Percentiles rank a stretch among this genome's conserved stretches.
phyloP scores from a whole-genome alignment of 1,284 basidiomycete species.

The Malassezia cuniculi region DNA sequence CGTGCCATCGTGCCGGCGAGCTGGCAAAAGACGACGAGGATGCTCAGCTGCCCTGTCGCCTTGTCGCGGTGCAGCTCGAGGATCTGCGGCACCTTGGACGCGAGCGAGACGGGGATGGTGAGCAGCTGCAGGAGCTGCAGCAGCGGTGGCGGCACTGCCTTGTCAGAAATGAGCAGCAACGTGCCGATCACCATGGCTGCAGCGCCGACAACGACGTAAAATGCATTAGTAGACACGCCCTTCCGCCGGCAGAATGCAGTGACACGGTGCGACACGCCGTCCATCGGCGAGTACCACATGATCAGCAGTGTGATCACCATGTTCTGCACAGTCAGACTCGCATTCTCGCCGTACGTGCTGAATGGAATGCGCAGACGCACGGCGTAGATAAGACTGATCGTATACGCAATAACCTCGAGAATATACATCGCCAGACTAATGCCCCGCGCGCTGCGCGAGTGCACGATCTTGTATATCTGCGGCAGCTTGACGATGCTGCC shows the following conservation, averaged over 20 bases:
- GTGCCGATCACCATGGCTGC: constrained; percentile 78
- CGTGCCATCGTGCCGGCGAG: constrained; percentile 37
- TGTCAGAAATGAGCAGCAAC: constrained; percentile 26
- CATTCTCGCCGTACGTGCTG: constrained; percentile 66
- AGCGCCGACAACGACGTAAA: constrained; percentile 50
- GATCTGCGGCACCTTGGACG: constrained; percentile 43
- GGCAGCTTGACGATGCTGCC: constrained; percentile 92
- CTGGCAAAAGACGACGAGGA: constrained; percentile 43
- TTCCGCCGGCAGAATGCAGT: constrained; percentile 10
- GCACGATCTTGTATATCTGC: constrained; percentile 55
- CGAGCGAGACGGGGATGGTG: constrained; percentile 41
- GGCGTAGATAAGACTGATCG: constrained; percentile 69
- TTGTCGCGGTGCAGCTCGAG: constrained; percentile 35
- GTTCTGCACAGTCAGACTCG: constrained; percentile 42
- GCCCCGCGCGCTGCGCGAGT: constrained; percentile 61
- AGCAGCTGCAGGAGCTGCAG: constrained; percentile 32
- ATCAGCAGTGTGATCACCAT: constrained; percentile 41
- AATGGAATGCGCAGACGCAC: constrained; percentile 72
- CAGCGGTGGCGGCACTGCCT: constrained; percentile 20
- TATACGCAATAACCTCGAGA: constrained; percentile 67
- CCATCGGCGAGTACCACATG: constrained; percentile 33
- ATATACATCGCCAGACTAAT: constrained; percentile 53
- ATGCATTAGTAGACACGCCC: constrained; percentile 10
- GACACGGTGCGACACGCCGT: constrained; percentile 19
- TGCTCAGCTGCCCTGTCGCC: constrained; percentile 37